Conservation (phyloP, 2,329 filamentous ascomycete genomes). For the Exophiala mesophila region DNA sequence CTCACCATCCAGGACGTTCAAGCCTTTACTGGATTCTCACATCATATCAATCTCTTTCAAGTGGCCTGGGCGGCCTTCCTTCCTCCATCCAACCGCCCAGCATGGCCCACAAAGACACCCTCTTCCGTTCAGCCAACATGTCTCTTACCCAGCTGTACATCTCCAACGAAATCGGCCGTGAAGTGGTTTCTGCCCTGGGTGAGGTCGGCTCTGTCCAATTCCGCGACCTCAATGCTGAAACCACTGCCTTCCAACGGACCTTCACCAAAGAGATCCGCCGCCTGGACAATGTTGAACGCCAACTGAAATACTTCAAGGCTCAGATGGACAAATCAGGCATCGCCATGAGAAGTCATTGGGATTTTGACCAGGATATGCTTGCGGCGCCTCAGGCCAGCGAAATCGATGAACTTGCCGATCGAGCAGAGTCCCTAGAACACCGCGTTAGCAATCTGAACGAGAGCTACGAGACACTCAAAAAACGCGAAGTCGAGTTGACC, state of each 20-base stretch:
- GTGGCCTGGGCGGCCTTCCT: conserved; percentile 25
- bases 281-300: conserved; percentile 95
- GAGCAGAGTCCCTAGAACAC: conserved; percentile 87
- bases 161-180: conserved; percentile 95
- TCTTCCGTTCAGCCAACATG: conserved; percentile 99
- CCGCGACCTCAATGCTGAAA: conserved; percentile 91
- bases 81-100: conserved; percentile 14
- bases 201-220: conserved; percentile 97
- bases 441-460: conserved; percentile 88
- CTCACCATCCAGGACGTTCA: conserved; percentile 5
- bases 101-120: conserved; percentile 74
- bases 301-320: conserved; percentile 88
- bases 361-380: conserved; percentile 74
- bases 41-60: background rate
- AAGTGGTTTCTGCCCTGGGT: conserved; percentile 92
- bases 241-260: conserved; percentile 90
- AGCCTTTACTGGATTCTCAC: conserved; percentile 9
- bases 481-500: conserved; percentile 90
- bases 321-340: conserved; percentile 95
- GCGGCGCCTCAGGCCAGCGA: conserved; percentile 86
- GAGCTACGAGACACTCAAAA: conserved; percentile 97
- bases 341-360: conserved; percentile 79
- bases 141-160: conserved; percentile 99
- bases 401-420: conserved; percentile 91
- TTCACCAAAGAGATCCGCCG: conserved; percentile 97